Evolutionary conservation across 2,329 filamentous ascomycete species (phyloP), one percentile per base, ranked within the genome.

Genomic region (Paecilomyces formosus): DNA sequence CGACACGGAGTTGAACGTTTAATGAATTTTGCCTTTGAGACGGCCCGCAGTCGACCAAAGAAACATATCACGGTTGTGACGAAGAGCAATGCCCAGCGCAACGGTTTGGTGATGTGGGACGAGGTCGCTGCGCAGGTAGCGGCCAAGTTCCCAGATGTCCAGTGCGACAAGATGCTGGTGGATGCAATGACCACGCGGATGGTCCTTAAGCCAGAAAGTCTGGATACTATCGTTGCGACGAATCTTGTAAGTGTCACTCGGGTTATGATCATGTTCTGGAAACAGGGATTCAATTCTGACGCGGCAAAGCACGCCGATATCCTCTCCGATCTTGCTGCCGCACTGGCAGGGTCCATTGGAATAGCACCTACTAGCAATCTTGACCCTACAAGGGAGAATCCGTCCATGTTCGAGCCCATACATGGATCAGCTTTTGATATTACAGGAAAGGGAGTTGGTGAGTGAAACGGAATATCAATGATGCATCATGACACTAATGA

Each of bases 351-450:
- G 0, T 86, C 82, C 1, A 89, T 90, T 60, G 87, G 88, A 8
- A 89, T 90, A 59, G 87, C 87, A 3, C 86, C 87, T 2, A 88
- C 86, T 0, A 84, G 80, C 54, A 89, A 88, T 64, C 76, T 89
- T 1, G 86, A 89, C 63, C 86, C 87, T 1, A 85, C 81, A 2
- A 75, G 82, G 15, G 67, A 80, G 62, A 81, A 84, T 60, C 85
- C 85, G 0, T 84, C 80, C 59, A 81, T 87, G 74, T 87, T 86
- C 60, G 84, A 86, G 72, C 83, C 85, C 12, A 82, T 86, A 35
- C 85, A 87, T 61, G 85, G 85, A 9, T 84, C 80, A 28, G 85
- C 84, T 0, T 85, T 84, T 3, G 85, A 88, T 61, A 87, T 88
- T 57, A 82, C 82, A 0, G 85, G 86, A 2, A 82, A 84, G 65